A percentile compares a stretch with the other conserved stretches of the same genome.
Conservation (phyloP, 225 moss, liverwort and hornwort genomes). For the Pleurozium schreberi region DNA sequence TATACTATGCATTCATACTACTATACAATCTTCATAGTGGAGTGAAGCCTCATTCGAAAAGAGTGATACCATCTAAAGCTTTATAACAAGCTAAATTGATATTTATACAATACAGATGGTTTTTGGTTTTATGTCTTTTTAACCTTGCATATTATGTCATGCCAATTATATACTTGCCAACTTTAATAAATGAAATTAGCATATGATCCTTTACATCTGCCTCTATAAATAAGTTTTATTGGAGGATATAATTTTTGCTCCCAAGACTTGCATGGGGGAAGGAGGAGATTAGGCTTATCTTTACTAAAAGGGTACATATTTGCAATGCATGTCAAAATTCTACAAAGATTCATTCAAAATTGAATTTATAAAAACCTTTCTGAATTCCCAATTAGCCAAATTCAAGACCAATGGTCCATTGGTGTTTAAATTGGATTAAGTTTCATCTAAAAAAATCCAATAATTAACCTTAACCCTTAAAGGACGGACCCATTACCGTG, state of each 20-base stretch:
- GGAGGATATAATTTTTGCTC: fast-evolving
- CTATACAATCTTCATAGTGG: background rate
- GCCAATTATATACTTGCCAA: background rate
- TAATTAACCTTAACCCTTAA: no score
- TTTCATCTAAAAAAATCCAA: no score
- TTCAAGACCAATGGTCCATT: background rate
- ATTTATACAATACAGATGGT: fast-evolving
- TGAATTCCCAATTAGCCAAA: fast-evolving
- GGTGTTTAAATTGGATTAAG: no score
- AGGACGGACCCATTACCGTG: no score
- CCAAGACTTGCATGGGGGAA: background rate
- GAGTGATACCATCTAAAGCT: background rate
- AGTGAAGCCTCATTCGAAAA: background rate
- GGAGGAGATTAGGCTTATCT: background rate
- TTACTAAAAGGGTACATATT: background rate
- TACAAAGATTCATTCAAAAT: background rate
- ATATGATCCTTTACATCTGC: background rate
- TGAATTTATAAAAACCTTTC: background rate
- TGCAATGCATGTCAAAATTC: background rate
- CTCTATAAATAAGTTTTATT: background rate
- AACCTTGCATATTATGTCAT: background rate
- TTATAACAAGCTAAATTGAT: background rate
- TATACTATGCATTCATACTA: no score
- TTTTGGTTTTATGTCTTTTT: background rate
- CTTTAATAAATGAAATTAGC: background rate